Base-by-base conservation (phyloP, 2,329 filamentous ascomycete genomes). In the Alternaria novae-zelandiae region DNA sequence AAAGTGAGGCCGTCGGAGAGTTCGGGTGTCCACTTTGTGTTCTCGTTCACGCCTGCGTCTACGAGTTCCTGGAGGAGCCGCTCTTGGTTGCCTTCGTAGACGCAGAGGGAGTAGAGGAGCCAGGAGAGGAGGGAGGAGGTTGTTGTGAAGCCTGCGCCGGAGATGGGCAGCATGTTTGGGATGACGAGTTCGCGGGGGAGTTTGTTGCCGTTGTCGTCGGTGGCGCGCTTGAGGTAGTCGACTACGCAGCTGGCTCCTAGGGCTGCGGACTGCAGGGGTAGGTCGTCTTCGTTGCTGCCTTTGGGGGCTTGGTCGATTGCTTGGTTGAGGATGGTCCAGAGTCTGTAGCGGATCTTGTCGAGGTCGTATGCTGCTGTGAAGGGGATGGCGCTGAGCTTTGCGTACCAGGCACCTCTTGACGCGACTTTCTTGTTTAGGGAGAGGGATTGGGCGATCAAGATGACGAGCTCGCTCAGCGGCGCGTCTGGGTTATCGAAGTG, bases 191-290 rank as follows among this genome's bases (percentile, higher is more conserved):
- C 60, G 6, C 50, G 46, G 2, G 70, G 70, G 5, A 72, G 61
- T 47, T 71, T 71, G 36, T 72, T 59, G 46, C 70, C 69, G 32
- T 70, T 66, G 47, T 72, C 67, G n/a, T 72, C 70, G 11, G 64
- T 67, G 12, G 68, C 70, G 10, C 70, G 67, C 9, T 69, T 67
- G 0, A 68, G 68, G 26, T 70, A 72, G 32, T 72, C 66, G 17
- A 65, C 69, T 15, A 77, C 66, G 54, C 71, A 74, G 8, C 64
- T 67, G 7, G 80, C 78, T 23, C 78, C 71, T 10, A 81, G 59
- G 2, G 79, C 79, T 21, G 80, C 78, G 13, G 79, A 76, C 20
- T 78, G 69, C 4, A 81, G 65, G 9, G 75, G 72, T 5, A 67
- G 43, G 23, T 67, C 63, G 5, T 65, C 65, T 15, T 65, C 56